Base-by-base conservation (phyloP, 495 filamentous ascomycete species). In the Pseudevernia furfuracea region DNA sequence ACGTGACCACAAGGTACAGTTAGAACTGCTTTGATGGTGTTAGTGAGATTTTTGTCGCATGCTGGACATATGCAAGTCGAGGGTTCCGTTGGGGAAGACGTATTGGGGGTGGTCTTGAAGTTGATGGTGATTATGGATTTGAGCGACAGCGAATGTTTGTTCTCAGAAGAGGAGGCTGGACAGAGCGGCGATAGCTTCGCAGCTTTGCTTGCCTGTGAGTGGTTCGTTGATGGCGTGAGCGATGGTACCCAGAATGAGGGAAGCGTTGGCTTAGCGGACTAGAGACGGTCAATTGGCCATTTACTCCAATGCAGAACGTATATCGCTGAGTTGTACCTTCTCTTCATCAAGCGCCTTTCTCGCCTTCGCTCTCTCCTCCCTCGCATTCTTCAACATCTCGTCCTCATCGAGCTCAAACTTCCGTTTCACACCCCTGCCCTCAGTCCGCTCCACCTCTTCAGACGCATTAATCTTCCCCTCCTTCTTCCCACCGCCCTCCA, bases 181-280 rank as follows among this genome's bases (percentile, higher is more conserved):
- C 94, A 98, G 4, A 89, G 76, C 4, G 94, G 92, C 25, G 82
- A 81, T 64, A 83, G 75, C 70, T 96, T 96, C 58, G 79, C 71
- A 41, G 85, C 79, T 71, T 86, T 89, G 30, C 80, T 80, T 6
- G 74, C 71, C 56, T 79, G 76, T 58, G 80, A 64, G 77, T 75
- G 4, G 73, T 71, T 66, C 87, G 79, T n/a, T 0, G 83, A 80
- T 0, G 93, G 91, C 0, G 90, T 94, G 38, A 95, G 78, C 2
- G 89, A 88, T 0, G 94, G 93, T 0, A 95, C 87, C 94, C 94
- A 98, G 78, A 97, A 97, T 4, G 92, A 94, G 0, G 91, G 90
- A 0, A 96, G 76, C n/a, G 83, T 85, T 0, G 85, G 85, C 71
- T 89, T 89, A 1, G 83, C 81, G 1, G 85, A 82, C 75, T 74